Base-by-base conservation (phyloP, 2,329 filamentous ascomycete species). In the Aspergillus clavatus region DNA sequence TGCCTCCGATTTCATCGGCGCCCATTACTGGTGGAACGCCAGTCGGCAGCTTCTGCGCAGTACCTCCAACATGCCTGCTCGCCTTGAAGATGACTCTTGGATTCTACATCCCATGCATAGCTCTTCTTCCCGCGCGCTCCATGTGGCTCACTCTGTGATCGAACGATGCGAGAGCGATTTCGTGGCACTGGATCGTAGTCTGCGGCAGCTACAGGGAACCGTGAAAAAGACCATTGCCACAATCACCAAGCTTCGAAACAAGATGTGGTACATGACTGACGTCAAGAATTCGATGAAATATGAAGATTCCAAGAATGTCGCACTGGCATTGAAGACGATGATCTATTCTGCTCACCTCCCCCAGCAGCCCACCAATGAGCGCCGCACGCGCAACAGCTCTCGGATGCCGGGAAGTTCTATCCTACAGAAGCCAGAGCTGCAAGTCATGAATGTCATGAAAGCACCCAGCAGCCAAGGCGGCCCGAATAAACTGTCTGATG, bases 231-330 rank as follows among this genome's bases (percentile, higher is more conserved):
- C 89, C 80, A 86, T 88, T 76, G 76, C 77, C 47, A 81, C 81
- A 4, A 76, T 93, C 28, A 81, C 83, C 46, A 83, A 85, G 18
- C 76, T 96, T 29, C 82, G 93, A 33, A 87, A 95, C 65, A 97
- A 97, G 74, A 95, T 97, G 87, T 98, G 93, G 93, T 98, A 95
- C 64, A 87, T 93, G 48, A 91, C 87, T 1, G 89, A 96, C 65
- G 90, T 97, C 22, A 85, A 88, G 51, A 90, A 91, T 58, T 96
- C 93, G 3, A 86, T 83, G 39, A 82, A 83, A 7, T 97, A 96
- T 59, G 87, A 93, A 48, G 86, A 94, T 55, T 89, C 88, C 29
- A 84, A 84, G 47, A 88, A 91, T 53, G 84, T 97, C 38, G 87
- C 89, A 5, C 79, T 87, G 48, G 93, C 91, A 4, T 73, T 98